These are phyloP conservation scores for Mycena olivaceomarginata DNA, from an alignment of 768 basidiomycete species.

Conservation along the genomic window DNA sequence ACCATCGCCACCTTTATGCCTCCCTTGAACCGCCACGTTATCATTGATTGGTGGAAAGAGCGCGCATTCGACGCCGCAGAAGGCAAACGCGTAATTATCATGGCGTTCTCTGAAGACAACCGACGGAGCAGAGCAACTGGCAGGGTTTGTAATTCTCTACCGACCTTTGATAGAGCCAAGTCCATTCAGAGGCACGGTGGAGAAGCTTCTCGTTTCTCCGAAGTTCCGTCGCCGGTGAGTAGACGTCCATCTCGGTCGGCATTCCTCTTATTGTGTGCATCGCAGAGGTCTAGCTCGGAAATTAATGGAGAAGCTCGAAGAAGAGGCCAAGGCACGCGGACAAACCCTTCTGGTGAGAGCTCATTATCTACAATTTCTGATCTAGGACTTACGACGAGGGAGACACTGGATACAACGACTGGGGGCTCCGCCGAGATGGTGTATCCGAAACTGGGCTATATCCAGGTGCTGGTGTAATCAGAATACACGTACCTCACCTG, in stretches of 20 bases:
- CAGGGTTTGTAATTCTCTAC: conserved; percentile 29
- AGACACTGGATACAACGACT: conserved; percentile 32
- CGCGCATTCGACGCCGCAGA: conserved; percentile 10
- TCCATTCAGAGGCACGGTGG: conserved; percentile 26
- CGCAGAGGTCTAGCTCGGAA: conserved; percentile 23
- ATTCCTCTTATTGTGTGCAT: background rate
- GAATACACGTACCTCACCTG: background rate
- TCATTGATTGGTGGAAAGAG: conserved; percentile 31
- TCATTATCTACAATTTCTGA: background rate
- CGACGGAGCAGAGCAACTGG: background rate
- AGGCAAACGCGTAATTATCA: conserved; percentile 23
- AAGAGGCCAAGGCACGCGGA: conserved; percentile 15
- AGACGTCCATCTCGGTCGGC: background rate
- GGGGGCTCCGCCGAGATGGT: conserved; percentile 31
- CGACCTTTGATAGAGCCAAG: conserved; percentile 29
- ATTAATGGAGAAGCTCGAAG: conserved; percentile 36
- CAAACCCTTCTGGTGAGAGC: conserved; percentile 29
- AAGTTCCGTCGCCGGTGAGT: conserved; percentile 33
- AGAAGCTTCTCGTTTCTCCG: conserved; percentile 41
- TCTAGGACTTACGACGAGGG: background rate
- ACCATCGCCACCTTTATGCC: conserved; percentile 35
- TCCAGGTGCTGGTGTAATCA: conserved; percentile 1
- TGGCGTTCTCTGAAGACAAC: conserved; percentile 9
- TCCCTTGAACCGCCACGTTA: conserved; percentile 18
- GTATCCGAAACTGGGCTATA: conserved; percentile 37